phyloP scores from a whole-genome alignment of 2,329 filamentous ascomycete species.

The Mycosphaerella sp. region DNA sequence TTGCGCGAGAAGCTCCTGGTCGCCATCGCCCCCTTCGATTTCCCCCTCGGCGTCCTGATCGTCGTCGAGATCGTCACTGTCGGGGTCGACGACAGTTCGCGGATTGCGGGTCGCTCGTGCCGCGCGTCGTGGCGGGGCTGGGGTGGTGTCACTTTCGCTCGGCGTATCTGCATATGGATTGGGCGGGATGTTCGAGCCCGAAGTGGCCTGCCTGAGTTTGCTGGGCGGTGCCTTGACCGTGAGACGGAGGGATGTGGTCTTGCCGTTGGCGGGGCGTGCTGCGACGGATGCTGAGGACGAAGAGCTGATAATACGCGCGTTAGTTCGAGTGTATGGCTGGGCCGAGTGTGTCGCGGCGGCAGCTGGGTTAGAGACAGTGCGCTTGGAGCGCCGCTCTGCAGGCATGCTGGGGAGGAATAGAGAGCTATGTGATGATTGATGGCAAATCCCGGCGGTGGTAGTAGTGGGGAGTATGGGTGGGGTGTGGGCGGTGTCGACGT shows the following conservation, averaged over 20 bases:
- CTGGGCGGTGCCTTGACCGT: conserved; percentile 47
- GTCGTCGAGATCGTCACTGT: conserved; percentile 29
- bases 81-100: conserved; percentile 31
- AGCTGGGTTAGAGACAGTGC: conserved; percentile 19
- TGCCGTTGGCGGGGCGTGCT: conserved; percentile 37
- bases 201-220: conserved; percentile 45
- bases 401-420: conserved; percentile 24
- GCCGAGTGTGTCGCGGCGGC: conserved; percentile 2
- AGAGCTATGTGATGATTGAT: background rate
- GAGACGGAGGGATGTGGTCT: conserved; percentile 40
- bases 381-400: conserved; percentile 29
- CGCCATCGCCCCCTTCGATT: conserved; percentile 21
- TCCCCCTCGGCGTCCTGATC: conserved; percentile 24
- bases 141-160: conserved; percentile 33
- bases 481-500: background rate
- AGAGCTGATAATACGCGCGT: conserved; percentile 23
- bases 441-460: background rate
- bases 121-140: conserved; percentile 26
- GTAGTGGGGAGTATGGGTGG: background rate
- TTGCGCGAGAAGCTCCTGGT: conserved; percentile 29
- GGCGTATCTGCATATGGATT: conserved; percentile 29
- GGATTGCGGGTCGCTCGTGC: conserved; percentile 33
- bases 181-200: conserved; percentile 31
- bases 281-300: conserved; percentile 32
- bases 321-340: conserved; percentile 27